Evolutionary conservation across 805 yeast genomes (phyloP), one percentile per base, ranked within the genome.

Genomic region (Helenozyma rhizophorensis): DNA sequence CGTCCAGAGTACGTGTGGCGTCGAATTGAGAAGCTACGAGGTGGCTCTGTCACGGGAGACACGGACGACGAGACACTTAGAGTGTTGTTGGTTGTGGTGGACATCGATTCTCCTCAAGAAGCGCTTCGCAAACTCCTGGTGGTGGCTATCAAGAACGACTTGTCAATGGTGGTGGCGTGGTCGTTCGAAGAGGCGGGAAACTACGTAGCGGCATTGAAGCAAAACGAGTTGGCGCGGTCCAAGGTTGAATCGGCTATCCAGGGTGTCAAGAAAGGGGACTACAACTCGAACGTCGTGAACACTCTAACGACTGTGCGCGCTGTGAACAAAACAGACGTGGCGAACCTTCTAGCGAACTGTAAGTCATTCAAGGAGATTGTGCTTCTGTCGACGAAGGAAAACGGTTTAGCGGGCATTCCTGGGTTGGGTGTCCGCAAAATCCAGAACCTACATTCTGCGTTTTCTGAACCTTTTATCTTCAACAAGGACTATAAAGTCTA

Each of bases 1-100:
- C 82, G 80, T 43, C 87, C 89, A 0, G 90, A 83, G 45, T 83
- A 84, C 46, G 69, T 84, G 3, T 72, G 74, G 57, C 74, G 74
- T 40, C 65, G 82, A 38, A 45, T 65, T 18, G 65, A 63, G 34
- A 66, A 80, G 33, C 43, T 64, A 22, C 60, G 62, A 37, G 59
- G 60, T 25, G 69, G 70, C 3, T 27, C 37, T 11, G 33, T 41
- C 9, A 28, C 42, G 9, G 45, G 40, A 23, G 54, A 65, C 57
- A 27, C 58, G 45, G 33, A 37, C 39, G 70, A 63, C 46, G 58
- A 62, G 21, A 62, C 68, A 7, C 57, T 73, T 28, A 68, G 81
- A n/a, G 65, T 82, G 2, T 45, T 83, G 16, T 53, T 83, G 27
- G 72, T 75, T 21, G 78, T 80, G 5, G 80, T 82, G 5, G 93